Evolutionary conservation across 2,329 filamentous ascomycete genomes (phyloP).

Genomic region (Phialophora expanda): DNA sequence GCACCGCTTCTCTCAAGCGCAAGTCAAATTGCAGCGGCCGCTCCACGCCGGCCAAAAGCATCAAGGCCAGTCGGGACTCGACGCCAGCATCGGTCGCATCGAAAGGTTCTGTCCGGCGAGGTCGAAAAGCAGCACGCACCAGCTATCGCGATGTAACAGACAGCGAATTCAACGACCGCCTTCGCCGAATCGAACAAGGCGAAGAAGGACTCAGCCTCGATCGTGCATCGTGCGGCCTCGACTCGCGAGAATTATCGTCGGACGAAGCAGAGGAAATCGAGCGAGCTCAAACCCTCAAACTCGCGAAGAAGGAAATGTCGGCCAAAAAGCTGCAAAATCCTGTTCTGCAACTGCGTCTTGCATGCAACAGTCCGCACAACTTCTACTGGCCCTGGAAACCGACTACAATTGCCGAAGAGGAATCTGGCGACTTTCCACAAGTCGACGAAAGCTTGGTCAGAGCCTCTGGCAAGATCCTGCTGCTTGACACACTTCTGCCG

Average conservation of each 20-base stretch:
- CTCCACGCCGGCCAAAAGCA: slow-evolving; percentile 68
- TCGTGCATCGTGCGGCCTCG: slow-evolving; percentile 25
- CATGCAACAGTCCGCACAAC: slow-evolving; percentile 93
- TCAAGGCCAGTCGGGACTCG: slow-evolving; percentile 74
- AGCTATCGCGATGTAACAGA: slow-evolving; percentile 77
- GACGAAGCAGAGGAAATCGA: slow-evolving; percentile 44
- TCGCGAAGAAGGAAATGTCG: slow-evolving; percentile 76
- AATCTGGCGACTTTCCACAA: slow-evolving; percentile 55
- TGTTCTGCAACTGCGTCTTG: slow-evolving; percentile 85
- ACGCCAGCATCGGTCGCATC: slow-evolving; percentile 67
- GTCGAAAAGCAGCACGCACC: slow-evolving; percentile 52
- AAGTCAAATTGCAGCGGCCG: slow-evolving; percentile 55
- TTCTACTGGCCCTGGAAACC: slow-evolving; percentile 88
- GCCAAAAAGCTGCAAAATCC: slow-evolving; percentile 93
- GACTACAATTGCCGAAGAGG: slow-evolving; percentile 66
- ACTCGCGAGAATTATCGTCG: slow-evolving; percentile 32
- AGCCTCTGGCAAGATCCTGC: slow-evolving; percentile 91
- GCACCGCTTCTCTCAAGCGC: slow-evolving; percentile 62
- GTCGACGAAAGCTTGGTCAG: slow-evolving; percentile 83
- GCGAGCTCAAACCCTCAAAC: slow-evolving; percentile 43
- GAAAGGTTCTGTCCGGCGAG: slow-evolving; percentile 58
- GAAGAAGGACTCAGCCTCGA: slow-evolving; percentile 57
- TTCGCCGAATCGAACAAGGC: slow-evolving; percentile 51
- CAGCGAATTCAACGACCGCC: slow-evolving; percentile 78
- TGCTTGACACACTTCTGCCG: slow-evolving; percentile 84